These are phyloP conservation scores for Syzygium aqueum DNA, from an alignment of 345 rosid genomes.

Conservation along the genomic window DNA sequence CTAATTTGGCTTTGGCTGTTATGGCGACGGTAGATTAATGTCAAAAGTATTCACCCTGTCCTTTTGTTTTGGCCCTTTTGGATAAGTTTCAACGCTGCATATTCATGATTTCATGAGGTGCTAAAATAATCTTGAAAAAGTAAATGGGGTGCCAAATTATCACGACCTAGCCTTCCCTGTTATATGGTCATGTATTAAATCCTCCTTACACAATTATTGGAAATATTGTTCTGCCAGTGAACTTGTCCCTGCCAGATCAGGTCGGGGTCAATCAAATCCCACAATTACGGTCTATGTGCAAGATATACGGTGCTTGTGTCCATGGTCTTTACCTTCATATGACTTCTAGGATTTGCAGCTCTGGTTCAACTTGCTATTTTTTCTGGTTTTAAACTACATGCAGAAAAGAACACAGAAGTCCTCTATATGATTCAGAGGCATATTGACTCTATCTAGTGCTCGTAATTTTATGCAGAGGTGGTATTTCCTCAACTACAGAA, in stretches of 20 bases:
- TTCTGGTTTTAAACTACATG: not conserved
- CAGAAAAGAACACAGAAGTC: not conserved
- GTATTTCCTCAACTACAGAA: not conserved
- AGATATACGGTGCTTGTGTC: not conserved
- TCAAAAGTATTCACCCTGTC: not conserved
- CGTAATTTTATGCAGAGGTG: not conserved
- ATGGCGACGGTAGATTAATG: not conserved
- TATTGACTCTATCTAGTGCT: not conserved
- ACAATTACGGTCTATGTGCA: not conserved
- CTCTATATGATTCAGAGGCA: not conserved
- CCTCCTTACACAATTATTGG: not conserved
- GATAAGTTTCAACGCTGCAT: not conserved
- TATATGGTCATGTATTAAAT: not conserved
- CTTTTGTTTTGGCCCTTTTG: not conserved
- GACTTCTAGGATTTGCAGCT: not conserved
- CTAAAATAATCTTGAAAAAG: not conserved
- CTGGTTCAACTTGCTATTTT: not conserved
- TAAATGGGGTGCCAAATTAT: not conserved
- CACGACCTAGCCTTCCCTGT: not conserved
- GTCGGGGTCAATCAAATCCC: not conserved
- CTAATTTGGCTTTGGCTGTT: not conserved
- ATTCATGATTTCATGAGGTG: not conserved
- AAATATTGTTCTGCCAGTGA: not conserved
- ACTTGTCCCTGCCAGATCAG: not conserved
- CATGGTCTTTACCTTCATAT: not conserved